Base-by-base conservation (phyloP, 2,329 filamentous ascomycete genomes). In the Aspergillus pseudoglaucus region DNA sequence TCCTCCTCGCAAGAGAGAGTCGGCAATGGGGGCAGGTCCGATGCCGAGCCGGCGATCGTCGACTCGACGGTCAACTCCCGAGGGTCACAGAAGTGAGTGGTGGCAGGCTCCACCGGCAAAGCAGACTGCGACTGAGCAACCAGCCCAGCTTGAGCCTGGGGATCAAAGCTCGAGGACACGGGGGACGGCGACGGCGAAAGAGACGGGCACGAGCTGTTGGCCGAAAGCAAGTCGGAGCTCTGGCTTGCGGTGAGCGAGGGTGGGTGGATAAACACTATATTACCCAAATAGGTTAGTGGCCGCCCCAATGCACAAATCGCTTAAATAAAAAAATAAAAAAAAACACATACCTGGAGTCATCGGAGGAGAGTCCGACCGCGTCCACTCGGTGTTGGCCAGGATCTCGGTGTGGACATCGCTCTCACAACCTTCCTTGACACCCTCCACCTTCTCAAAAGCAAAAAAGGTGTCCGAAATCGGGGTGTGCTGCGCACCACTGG, bases 21-120 rank as follows among this genome's bases (percentile, higher is more conserved):
- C 60, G 68, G 62, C 66, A 69, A 75, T 51, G 79, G 76, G 18
- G 84, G 78, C 57, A 88, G 84, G 57, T 89, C 85, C 47, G 76
- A 69, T 61, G 74, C 66, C 45, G 64, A 57, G 20, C 63, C 56
- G 47, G 69, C 68, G 46, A 74, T 78, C 23, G 71, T 71, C 37
- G 73, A 65, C 51, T 75, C 74, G 30, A 95, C 88, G 17, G 87
- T 95, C 54, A 96, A 75, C 64, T 95, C 88, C 63, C 90, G 84
- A 30, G 91, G 90, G 65, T 96, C 90, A 70, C 91, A 95, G 68
- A 93, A 94, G 71, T 89, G 85, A 57, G 89, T 79, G 67, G 89
- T 85, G 57, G 80, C 76, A 62, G 65, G 84, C 74, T 47, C 87
- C 82, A 59, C 80, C 76, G 58, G 61, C 53, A 66, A 59, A 46